Evolutionary conservation across 768 basidiomycete genomes (phyloP).

Genomic region (Macrolepiota dolichaula): DNA sequence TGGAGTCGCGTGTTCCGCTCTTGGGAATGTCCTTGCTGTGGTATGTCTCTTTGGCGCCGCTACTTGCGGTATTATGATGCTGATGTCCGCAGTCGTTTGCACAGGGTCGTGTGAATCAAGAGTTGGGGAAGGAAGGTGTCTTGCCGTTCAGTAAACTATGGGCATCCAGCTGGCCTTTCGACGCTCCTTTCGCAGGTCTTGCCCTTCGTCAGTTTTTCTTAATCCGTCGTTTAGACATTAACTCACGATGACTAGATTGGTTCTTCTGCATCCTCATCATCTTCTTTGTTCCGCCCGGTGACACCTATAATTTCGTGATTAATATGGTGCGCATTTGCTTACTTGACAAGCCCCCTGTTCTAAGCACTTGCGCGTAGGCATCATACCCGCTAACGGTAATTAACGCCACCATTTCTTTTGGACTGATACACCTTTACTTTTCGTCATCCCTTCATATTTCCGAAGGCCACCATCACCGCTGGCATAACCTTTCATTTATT

Average conservation of each 20-base stretch:
- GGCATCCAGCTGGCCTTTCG: slow-evolving; percentile 54
- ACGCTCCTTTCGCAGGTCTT: slow-evolving; percentile 52
- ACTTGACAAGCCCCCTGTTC: background rate
- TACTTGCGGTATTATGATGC: background rate
- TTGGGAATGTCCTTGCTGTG: slow-evolving; percentile 57
- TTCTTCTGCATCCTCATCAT: slow-evolving; percentile 26
- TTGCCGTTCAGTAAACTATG: slow-evolving; percentile 55
- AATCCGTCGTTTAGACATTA: background rate
- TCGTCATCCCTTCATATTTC: background rate
- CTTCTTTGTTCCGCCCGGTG: slow-evolving; percentile 46
- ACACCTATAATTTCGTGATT: slow-evolving; percentile 57
- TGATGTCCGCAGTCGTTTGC: slow-evolving; percentile 15
- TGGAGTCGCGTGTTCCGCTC: slow-evolving; percentile 50
- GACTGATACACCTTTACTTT: slow-evolving; percentile 33
- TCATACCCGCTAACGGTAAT: slow-evolving; percentile 43
- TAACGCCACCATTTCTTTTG: slow-evolving; percentile 44
- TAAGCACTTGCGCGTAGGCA: slow-evolving; percentile 13
- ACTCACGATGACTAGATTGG: slow-evolving; percentile 23
- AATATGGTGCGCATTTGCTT: slow-evolving; percentile 35
- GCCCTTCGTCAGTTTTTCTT: slow-evolving; percentile 36
- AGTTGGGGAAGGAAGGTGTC: slow-evolving; percentile 54
- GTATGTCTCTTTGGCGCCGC: slow-evolving; percentile 22
- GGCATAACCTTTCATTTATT: background rate
- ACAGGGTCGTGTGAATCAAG: slow-evolving; percentile 46
- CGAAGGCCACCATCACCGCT: background rate